These are phyloP conservation scores for Xylaria sp. DNA, from an alignment of 2,329 filamentous ascomycete genomes.

Conservation along the genomic window DNA sequence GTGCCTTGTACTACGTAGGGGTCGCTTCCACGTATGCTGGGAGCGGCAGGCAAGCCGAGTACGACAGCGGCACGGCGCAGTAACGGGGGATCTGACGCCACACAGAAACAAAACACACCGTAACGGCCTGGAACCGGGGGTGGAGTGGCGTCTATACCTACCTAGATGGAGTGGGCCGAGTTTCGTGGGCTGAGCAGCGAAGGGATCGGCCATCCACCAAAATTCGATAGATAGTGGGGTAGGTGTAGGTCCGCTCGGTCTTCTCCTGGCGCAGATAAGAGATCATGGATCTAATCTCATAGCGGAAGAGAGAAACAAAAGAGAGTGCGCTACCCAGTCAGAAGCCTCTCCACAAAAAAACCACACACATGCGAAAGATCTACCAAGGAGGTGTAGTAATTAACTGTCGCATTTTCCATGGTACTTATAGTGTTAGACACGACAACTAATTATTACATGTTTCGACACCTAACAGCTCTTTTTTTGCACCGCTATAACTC, in stretches of 20 bases:
- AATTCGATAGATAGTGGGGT: slow-evolving; percentile 17
- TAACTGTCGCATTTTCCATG: too few species aligned
- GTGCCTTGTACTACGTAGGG: slow-evolving; percentile 16
- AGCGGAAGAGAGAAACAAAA: not conserved
- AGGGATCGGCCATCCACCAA: not conserved
- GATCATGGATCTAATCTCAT: slow-evolving; percentile 24
- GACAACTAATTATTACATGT: too few species aligned
- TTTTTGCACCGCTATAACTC: too few species aligned
- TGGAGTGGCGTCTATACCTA: not conserved
- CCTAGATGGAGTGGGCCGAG: not conserved
- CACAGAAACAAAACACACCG: not conserved
- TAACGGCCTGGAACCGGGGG: not conserved
- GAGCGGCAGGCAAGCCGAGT: slow-evolving; percentile 31
- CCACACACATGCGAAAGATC: too few species aligned
- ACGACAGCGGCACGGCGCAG: slow-evolving; percentile 29
- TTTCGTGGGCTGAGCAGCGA: not conserved
- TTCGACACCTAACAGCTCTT: too few species aligned
- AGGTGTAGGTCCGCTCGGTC: not conserved
- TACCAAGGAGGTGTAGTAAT: too few species aligned
- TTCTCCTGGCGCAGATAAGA: slow-evolving; percentile 21
- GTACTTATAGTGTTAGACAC: too few species aligned
- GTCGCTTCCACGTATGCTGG: not conserved
- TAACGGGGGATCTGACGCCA: not conserved
- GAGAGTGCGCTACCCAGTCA: not conserved
- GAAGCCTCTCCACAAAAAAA: too few species aligned